Conservation (phyloP, 2,329 filamentous ascomycete genomes). For the Neofusicoccum sp. region DNA sequence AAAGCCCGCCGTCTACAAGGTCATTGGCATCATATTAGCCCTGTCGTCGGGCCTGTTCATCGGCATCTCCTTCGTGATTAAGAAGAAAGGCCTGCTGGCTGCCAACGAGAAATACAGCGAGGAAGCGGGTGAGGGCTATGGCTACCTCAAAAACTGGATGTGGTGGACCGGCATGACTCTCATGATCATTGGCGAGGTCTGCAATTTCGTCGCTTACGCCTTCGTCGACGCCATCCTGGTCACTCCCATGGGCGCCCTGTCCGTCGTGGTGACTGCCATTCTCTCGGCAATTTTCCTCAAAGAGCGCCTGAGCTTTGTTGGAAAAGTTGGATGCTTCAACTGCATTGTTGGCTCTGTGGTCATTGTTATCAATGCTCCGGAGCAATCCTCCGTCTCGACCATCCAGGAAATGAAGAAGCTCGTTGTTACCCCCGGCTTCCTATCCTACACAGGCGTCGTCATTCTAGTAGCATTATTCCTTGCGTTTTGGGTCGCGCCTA, state of each 20-base stretch:
- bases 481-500: constrained; percentile 79
- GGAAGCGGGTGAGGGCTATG: constrained; percentile 93
- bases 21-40: constrained; percentile 82
- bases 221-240: constrained; percentile 97
- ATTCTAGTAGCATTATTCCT: constrained; percentile 72
- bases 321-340: constrained; percentile 93
- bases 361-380: constrained; percentile 91
- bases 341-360: constrained; percentile 92
- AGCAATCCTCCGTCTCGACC: constrained; percentile 78
- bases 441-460: constrained; percentile 81
- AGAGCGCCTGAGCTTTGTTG: constrained; percentile 91
- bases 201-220: constrained; percentile 96
- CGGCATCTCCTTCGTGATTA: constrained; percentile 90
- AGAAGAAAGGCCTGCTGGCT: constrained; percentile 87
- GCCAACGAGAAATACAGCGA: constrained; percentile 97
- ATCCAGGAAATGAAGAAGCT: constrained; percentile 93
- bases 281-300: constrained; percentile 94
- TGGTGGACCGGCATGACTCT: constrained; percentile 97
- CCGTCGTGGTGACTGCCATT: constrained; percentile 89
- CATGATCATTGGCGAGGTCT: constrained; percentile 95
- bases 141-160: constrained; percentile 90
- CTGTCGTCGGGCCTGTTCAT: constrained; percentile 90
- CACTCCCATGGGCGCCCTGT: constrained; percentile 82
- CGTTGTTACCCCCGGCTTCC: constrained; percentile 83
- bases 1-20: constrained; percentile 69